Conservation (phyloP, 495 filamentous ascomycete genomes). For the Apodospora peruviana region DNA sequence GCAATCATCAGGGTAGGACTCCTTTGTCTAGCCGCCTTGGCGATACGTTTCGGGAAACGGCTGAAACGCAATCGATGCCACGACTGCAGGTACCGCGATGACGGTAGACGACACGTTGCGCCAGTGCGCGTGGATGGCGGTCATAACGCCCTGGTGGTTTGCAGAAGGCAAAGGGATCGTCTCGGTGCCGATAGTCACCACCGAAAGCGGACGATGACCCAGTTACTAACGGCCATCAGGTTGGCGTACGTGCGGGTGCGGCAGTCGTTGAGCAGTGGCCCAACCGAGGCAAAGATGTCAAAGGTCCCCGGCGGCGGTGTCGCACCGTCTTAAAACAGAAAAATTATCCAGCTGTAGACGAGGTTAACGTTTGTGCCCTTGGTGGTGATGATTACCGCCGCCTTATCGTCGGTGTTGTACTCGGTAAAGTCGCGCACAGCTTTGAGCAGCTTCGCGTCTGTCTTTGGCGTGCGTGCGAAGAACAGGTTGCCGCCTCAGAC, state of each 20-base stretch:
- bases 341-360: slow-evolving; percentile 52
- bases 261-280: slow-evolving; percentile 43
- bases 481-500: slow-evolving; percentile 52
- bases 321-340: slow-evolving; percentile 58
- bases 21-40: slow-evolving; percentile 41
- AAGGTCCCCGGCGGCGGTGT: slow-evolving; percentile 50
- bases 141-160: slow-evolving; percentile 33
- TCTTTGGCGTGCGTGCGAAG: slow-evolving; percentile 35
- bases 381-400: slow-evolving; percentile 50
- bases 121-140: slow-evolving; percentile 48
- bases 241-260: slow-evolving; percentile 50
- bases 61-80: slow-evolving; percentile 52
- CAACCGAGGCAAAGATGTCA: slow-evolving; percentile 48
- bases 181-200: slow-evolving; percentile 53
- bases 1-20: slow-evolving; percentile 45
- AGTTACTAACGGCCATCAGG: slow-evolving; percentile 37
- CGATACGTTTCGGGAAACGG: slow-evolving; percentile 49
- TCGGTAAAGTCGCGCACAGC: slow-evolving; percentile 53
- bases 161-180: slow-evolving; percentile 47
- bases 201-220: slow-evolving; percentile 35
- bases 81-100: slow-evolving; percentile 38
- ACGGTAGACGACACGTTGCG: slow-evolving; percentile 35
- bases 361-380: slow-evolving; percentile 38
- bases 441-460: slow-evolving; percentile 37
- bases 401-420: slow-evolving; percentile 50